These are phyloP conservation scores for Phytophthora megakarya DNA, from an alignment of 352 stramenopile genomes.

Conservation along the genomic window DNA sequence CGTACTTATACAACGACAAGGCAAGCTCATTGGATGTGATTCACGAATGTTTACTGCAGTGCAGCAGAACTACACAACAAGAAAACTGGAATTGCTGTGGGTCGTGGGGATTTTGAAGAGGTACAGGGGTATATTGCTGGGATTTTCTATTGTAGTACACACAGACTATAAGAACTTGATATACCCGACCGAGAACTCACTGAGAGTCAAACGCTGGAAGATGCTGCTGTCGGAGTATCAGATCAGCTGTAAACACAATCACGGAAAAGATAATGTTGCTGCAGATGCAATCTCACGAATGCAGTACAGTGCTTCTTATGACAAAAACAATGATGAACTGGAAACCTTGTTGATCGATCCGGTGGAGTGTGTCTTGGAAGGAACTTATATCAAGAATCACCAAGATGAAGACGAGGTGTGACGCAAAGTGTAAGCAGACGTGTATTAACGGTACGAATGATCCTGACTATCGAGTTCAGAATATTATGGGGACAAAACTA, in stretches of 20 bases:
- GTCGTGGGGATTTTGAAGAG: background rate
- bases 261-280: background rate
- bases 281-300: background rate
- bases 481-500: background rate
- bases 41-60: too few relatives aligned
- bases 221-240: background rate
- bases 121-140: background rate
- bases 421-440: background rate
- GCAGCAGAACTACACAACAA: background rate
- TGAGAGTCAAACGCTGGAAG: background rate
- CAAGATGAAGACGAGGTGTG: background rate
- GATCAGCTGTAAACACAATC: background rate
- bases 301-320: background rate
- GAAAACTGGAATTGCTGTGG: background rate
- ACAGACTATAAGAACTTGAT: slow-evolving; percentile 6
- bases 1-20: too few relatives aligned
- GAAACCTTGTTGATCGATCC: background rate
- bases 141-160: background rate
- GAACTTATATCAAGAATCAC: background rate
- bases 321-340: background rate
- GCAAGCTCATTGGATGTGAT: too few relatives aligned
- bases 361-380: background rate
- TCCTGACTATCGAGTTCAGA: slow-evolving; percentile 1
- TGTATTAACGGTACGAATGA: background rate
- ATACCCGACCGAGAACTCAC: background rate